Percentiles rank a stretch among this genome's conserved stretches.
Evolutionary conservation across 2,329 filamentous ascomycete genomes (phyloP).

Genomic region (Beauveria sp.): DNA sequence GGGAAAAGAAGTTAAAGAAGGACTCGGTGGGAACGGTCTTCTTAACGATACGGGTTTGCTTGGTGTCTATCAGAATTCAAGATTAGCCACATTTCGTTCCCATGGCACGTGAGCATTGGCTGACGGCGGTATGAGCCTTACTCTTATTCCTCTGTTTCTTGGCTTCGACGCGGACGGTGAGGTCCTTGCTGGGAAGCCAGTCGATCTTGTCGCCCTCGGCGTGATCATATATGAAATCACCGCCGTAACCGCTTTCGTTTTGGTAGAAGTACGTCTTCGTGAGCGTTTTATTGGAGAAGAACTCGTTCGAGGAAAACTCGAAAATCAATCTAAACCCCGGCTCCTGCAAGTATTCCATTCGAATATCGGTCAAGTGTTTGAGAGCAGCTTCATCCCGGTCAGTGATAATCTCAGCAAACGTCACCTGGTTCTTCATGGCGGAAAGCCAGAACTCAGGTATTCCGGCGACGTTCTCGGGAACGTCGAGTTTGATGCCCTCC

Average conservation of each 20-base stretch:
- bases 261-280: conserved; percentile 99
- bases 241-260: conserved; percentile 95
- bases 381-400: conserved; percentile 93
- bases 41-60: conserved; percentile 98
- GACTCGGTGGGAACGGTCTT: conserved; percentile 98
- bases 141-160: conserved; percentile 99
- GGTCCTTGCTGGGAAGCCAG: conserved; percentile 88
- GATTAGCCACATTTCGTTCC: conserved; percentile 1
- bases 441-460: conserved; percentile 99
- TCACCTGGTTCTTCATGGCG: conserved; percentile 99
- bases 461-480: conserved; percentile 55
- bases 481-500: conserved; percentile 49
- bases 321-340: conserved; percentile 98
- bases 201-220: conserved; percentile 97
- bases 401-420: conserved; percentile 96
- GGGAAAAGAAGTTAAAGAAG: conserved; percentile 99
- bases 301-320: conserved; percentile 91
- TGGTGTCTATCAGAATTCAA: conserved; percentile 63
- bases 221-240: conserved; percentile 99
- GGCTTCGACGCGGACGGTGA: conserved; percentile 91
- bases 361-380: conserved; percentile 83
- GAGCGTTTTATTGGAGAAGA: conserved; percentile 94
- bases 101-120: background rate
- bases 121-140: conserved; percentile 36
- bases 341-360: conserved; percentile 98